These are phyloP conservation scores for Caloboletus inedulis DNA, from an alignment of 1,284 basidiomycete genomes.

Conservation along the genomic window DNA sequence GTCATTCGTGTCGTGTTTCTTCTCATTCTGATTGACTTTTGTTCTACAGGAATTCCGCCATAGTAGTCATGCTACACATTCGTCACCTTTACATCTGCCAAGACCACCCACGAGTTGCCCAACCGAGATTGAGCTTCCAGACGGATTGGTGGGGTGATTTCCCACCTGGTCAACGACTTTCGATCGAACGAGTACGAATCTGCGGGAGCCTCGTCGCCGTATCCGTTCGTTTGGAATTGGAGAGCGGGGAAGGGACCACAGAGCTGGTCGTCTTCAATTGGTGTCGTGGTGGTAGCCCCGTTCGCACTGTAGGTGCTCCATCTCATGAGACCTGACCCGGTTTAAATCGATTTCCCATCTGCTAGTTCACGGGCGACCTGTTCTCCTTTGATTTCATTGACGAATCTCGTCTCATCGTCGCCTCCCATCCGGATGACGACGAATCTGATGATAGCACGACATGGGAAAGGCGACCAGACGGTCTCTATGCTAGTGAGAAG, in stretches of 20 bases:
- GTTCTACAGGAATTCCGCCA: slow-evolving; percentile 25
- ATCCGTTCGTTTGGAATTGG: slow-evolving; percentile 32
- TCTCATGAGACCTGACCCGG: neutral
- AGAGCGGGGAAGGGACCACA: slow-evolving; percentile 33
- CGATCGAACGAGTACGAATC: slow-evolving; percentile 31
- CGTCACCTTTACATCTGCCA: slow-evolving; percentile 29
- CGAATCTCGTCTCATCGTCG: slow-evolving; percentile 27
- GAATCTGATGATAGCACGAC: slow-evolving; percentile 30
- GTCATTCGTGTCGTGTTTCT: slow-evolving; percentile 8
- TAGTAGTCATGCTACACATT: slow-evolving; percentile 27
- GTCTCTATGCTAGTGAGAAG: slow-evolving; percentile 31
- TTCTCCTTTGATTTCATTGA: slow-evolving; percentile 34
- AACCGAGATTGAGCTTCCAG: slow-evolving; percentile 29
- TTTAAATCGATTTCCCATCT: neutral
- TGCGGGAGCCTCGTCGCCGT: slow-evolving; percentile 27
- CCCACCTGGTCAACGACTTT: slow-evolving; percentile 34
- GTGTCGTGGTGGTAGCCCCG: slow-evolving; percentile 25
- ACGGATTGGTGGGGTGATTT: slow-evolving; percentile 36
- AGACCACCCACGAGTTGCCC: slow-evolving; percentile 26
- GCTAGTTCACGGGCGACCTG: slow-evolving; percentile 29
- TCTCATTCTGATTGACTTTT: neutral
- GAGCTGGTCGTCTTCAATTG: slow-evolving; percentile 33
- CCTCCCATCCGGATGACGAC: slow-evolving; percentile 34
- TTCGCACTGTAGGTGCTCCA: slow-evolving; percentile 26
- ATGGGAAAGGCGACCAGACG: slow-evolving; percentile 33